Conservation (phyloP, 1,284 basidiomycete genomes). For the Rhodotorula glutinis region DNA sequence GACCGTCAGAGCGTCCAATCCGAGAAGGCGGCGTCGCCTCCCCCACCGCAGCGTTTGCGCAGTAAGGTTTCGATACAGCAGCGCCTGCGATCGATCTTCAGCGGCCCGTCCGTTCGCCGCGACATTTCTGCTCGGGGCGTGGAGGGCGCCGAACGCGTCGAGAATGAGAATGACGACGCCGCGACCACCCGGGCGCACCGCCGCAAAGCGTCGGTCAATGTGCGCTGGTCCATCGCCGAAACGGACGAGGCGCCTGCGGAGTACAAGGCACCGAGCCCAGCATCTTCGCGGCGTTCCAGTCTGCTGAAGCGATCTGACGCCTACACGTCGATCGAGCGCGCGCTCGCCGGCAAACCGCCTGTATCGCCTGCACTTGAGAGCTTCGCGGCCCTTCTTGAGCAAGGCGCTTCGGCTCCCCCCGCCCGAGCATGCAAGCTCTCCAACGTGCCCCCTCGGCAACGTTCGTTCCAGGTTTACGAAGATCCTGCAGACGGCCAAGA, state of each 20-base stretch:
- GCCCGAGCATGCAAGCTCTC: not conserved
- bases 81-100: slow-evolving; percentile 10
- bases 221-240: not conserved
- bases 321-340: slow-evolving; percentile 18
- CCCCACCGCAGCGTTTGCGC: not conserved
- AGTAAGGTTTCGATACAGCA: slow-evolving; percentile 11
- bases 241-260: not conserved
- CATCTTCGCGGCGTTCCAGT: not conserved
- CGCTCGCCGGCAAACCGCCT: slow-evolving; percentile 8
- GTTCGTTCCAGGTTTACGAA: not conserved
- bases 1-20: no score
- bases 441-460: not conserved
- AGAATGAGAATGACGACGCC: no score
- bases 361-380: not conserved
- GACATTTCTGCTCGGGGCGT: not conserved
- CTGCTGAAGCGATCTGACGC: slow-evolving; percentile 23
- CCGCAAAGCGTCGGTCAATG: not conserved
- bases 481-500: not conserved
- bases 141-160: not conserved
- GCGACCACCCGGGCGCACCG: not conserved
- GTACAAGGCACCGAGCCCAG: not conserved
- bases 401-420: not conserved
- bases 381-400: slow-evolving; percentile 4
- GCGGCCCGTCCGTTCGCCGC: not conserved
- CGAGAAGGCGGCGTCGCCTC: no score